Conservation (phyloP, 345 rosid species). For the Citrus hindsii region DNA sequence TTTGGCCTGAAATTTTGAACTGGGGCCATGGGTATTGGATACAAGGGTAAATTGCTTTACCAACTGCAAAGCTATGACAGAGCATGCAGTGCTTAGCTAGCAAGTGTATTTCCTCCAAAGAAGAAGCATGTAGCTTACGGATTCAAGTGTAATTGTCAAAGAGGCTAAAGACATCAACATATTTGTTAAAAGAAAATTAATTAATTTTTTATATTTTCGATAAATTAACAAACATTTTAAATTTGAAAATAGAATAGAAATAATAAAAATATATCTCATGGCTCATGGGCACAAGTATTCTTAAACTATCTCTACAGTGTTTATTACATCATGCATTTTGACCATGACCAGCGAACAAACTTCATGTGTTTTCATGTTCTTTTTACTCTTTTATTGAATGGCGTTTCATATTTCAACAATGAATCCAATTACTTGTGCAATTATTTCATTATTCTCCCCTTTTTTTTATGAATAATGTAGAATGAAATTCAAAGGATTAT, state of each 20-base stretch:
- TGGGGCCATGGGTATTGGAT: not conserved
- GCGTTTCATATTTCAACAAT: too few relatives aligned
- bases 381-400: too few relatives aligned
- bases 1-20: not conserved
- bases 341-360: conserved; percentile 6
- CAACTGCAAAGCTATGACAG: not conserved
- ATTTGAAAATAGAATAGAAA: not conserved
- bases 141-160: too few relatives aligned
- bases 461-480: too few relatives aligned
- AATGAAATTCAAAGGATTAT: too few relatives aligned
- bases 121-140: too few relatives aligned
- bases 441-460: too few relatives aligned
- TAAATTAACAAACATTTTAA: not conserved
- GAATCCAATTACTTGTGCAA: too few relatives aligned
- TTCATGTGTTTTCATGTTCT: not conserved
- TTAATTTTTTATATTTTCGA: too few relatives aligned
- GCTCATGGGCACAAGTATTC: not conserved
- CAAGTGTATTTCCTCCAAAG: too few relatives aligned
- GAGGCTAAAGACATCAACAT: too few relatives aligned
- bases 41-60: not conserved
- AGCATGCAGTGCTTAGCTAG: not conserved
- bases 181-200: too few relatives aligned
- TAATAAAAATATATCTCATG: not conserved
- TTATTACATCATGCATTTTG: not conserved
- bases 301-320: not conserved